Base-by-base conservation (phyloP, 495 filamentous ascomycete genomes). In the Wilcoxina mikolae region DNA sequence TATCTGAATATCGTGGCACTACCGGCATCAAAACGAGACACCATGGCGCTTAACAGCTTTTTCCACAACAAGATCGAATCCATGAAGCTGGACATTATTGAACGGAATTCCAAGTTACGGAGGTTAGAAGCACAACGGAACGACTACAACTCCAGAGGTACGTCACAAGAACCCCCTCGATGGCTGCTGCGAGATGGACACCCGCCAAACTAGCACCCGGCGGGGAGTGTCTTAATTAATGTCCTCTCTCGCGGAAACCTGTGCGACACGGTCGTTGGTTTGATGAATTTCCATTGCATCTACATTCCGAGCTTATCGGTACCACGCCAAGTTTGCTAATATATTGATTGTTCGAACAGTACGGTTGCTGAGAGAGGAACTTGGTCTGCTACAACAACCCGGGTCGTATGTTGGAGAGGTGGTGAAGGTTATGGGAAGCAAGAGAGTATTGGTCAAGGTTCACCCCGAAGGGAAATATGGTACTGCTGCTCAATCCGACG, bases 381-480 rank as follows among this genome's bases (percentile, higher is more conserved):
- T 98, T 15, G 91, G 91, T 50, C 75, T 98, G 59, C 74, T 98
- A 56, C 91, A 98, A 69, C 91, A 98, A 67, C 91, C 91, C 18
- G 91, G 93, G 27, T 96, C 91, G 5, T 98, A 99, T 64, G 91
- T 99, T 41, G 91, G 91, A 33, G 91, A 99, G 72, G 91, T 99
- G 42, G 91, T 99, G 57, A 96, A 96, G 74, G 91, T 96, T 51
- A 99, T 99, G 91, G 81, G 93, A 67, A 99, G 91, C 58, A 99
- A 99, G 71, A 95, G 96, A 72, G 89, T 99, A 27, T 72, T 99
- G 35, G 91, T 99, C 52, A 99, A 99, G 70, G 91, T 99, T 57
- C 91, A 99, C 70, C 91, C 91, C 15, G 91, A 99, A 70, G 91
- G 91, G 58, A 99, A 99, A 95, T 99, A 99, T 62, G 91, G 91